Evolutionary conservation across 2,329 filamentous ascomycete species (phyloP).

Genomic region (Sclerotinia borealis): DNA sequence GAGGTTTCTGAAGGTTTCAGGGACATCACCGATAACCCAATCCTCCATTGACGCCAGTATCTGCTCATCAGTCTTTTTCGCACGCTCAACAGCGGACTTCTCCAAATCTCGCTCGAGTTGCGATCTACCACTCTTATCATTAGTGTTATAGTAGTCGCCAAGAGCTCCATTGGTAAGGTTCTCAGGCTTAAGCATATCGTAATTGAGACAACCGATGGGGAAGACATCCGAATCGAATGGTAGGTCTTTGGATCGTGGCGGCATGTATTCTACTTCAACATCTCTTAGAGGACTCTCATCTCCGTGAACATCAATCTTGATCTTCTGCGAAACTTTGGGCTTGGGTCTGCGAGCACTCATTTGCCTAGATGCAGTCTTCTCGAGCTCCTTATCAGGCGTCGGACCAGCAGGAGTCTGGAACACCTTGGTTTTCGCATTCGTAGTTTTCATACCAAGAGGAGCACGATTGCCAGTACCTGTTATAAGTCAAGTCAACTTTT

Average conservation of each 20-base stretch:
- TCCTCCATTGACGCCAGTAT: slow-evolving; percentile 62
- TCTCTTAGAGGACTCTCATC: slow-evolving; percentile 48
- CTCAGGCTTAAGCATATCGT: slow-evolving; percentile 51
- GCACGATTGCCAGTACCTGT: slow-evolving; percentile 58
- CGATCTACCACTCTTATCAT: slow-evolving; percentile 62
- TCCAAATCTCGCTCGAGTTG: slow-evolving; percentile 55
- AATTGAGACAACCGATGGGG: slow-evolving; percentile 49
- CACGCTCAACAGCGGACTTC: slow-evolving; percentile 35
- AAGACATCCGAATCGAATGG: slow-evolving; percentile 66
- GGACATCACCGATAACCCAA: slow-evolving; percentile 53
- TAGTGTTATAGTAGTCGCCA: slow-evolving; percentile 46
- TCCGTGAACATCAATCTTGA: slow-evolving; percentile 60
- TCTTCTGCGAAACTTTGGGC: slow-evolving; percentile 43
- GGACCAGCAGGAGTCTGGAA: slow-evolving; percentile 62
- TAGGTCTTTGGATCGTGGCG: slow-evolving; percentile 61
- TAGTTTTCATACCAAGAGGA: slow-evolving; percentile 88
- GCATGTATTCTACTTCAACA: slow-evolving; percentile 79
- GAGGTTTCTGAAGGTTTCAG: slow-evolving; percentile 37
- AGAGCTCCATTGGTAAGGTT: slow-evolving; percentile 49
- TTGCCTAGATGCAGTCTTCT: slow-evolving; percentile 51
- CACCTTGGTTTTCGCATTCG: slow-evolving; percentile 76
- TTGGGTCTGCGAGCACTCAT: slow-evolving; percentile 55
- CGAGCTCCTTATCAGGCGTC: slow-evolving; percentile 50
- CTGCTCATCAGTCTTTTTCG: slow-evolving; percentile 56
- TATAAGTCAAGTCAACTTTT: background rate